phyloP scores from a whole-genome alignment of 768 basidiomycete species.

The Boletus eberwhitei region DNA sequence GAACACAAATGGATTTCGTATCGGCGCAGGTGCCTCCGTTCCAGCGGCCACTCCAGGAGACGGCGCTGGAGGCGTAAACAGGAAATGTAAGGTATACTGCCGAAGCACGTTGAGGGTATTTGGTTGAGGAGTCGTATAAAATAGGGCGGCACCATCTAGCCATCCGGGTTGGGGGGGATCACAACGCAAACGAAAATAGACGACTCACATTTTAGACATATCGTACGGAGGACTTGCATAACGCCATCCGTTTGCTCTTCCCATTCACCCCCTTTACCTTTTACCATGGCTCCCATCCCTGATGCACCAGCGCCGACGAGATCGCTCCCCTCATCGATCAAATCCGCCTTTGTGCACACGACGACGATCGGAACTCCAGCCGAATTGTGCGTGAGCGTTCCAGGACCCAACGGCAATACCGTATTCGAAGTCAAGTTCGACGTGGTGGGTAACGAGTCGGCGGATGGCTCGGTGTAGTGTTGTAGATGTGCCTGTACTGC shows the following conservation, averaged over 20 bases:
- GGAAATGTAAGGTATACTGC: constrained; percentile 72
- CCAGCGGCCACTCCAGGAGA: constrained; percentile 36
- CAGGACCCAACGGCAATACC: constrained; percentile 78
- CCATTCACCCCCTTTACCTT: constrained; percentile 89
- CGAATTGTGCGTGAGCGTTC: constrained; percentile 82
- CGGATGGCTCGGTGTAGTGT: constrained; percentile 81
- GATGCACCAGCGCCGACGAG: constrained; percentile 64
- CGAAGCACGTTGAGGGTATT: constrained; percentile 71
- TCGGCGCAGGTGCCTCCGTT: constrained; percentile 43
- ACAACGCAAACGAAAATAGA: not conserved
- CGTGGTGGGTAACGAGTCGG: constrained; percentile 59
- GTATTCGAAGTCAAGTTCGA: constrained; percentile 61
- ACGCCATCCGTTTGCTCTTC: constrained; percentile 94
- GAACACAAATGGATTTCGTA: constrained; percentile 84
- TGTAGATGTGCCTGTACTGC: constrained; percentile 86
- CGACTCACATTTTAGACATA: constrained; percentile 86
- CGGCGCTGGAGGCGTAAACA: constrained; percentile 63
- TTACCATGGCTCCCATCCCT: constrained; percentile 88
- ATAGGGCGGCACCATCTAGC: constrained; percentile 85
- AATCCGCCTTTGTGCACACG: constrained; percentile 88
- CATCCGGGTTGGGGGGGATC: constrained; percentile 3
- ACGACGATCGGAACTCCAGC: constrained; percentile 87
- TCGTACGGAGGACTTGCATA: constrained; percentile 91
- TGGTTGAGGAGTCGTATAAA: constrained; percentile 86
- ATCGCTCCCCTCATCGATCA: constrained; percentile 82